A percentile compares a stretch with the other conserved stretches of the same genome.
Conservation (phyloP, 177 flowering plant genomes). For the Vitis hybrid region DNA sequence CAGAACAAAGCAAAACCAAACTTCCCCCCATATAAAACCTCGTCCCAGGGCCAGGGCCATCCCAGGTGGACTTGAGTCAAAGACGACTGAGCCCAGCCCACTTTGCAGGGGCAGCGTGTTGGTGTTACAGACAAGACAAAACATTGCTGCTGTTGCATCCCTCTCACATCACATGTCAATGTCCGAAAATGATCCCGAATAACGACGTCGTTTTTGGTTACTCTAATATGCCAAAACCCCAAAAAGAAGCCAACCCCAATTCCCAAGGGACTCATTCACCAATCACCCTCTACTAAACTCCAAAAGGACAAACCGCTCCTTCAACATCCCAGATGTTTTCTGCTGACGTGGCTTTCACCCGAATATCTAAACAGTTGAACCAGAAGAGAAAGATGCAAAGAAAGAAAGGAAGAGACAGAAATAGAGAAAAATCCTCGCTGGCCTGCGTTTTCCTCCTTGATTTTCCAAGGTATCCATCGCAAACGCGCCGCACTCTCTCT, state of each 20-base stretch:
- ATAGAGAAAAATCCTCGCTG: neutral
- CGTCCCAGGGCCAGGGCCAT: too few species aligned
- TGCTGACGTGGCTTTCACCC: slow-evolving; percentile 24
- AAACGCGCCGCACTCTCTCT: neutral
- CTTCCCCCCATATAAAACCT: too few species aligned
- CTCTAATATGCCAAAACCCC: too few species aligned
- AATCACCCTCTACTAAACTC: neutral
- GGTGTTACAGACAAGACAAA: too few species aligned
- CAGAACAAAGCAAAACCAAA: too few species aligned
- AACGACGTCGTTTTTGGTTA: neutral
- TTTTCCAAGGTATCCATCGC: too few species aligned
- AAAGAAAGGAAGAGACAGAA: slow-evolving; percentile 6
- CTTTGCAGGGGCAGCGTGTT: too few species aligned
- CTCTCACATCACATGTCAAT: too few species aligned
- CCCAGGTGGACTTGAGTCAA: too few species aligned
- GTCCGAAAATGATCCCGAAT: too few species aligned
- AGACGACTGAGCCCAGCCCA: too few species aligned
- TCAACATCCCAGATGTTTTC: slow-evolving; percentile 13
- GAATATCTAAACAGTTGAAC: neutral
- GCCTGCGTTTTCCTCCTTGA: neutral
- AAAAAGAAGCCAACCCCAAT: neutral
- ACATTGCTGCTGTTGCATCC: too few species aligned
- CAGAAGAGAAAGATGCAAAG: neutral
- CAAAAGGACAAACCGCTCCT: neutral
- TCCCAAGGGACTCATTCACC: neutral